phyloP scores from a whole-genome alignment of 169 alveolate species.

The Plasmodium adleri region DNA sequence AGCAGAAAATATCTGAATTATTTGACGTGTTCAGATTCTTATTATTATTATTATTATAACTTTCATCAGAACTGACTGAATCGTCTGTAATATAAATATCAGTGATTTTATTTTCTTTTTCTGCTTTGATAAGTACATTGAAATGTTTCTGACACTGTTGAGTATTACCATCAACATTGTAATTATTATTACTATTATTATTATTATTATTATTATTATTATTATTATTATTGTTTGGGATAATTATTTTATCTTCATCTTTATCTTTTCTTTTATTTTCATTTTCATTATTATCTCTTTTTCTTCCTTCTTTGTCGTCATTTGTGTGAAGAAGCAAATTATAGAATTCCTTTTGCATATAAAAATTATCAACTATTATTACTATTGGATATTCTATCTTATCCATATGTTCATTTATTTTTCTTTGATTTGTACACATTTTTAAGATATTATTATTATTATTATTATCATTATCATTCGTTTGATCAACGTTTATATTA shows the following conservation, averaged over 20 bases:
- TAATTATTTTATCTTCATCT: too few relatives aligned
- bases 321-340: slow-evolving; percentile 36
- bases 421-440: background rate
- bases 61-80: slow-evolving; percentile 4
- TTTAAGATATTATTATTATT: background rate
- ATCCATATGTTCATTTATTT: background rate
- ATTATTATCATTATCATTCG: background rate
- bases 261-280: too few relatives aligned
- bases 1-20: too few relatives aligned
- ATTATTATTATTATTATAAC: background rate
- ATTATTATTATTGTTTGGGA: too few relatives aligned
- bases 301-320: background rate
- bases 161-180: too few relatives aligned
- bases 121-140: slow-evolving; percentile 4
- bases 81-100: slow-evolving; percentile 30
- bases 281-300: too few relatives aligned
- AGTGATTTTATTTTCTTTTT: slow-evolving; percentile 17
- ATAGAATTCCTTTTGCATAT: slow-evolving; percentile 70
- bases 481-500: background rate
- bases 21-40: too few relatives aligned
- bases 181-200: too few relatives aligned
- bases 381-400: slow-evolving; percentile 69
- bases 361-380: slow-evolving; percentile 60
- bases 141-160: background rate
- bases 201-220: too few relatives aligned